These are phyloP conservation scores for Taphrina wiesneri DNA, from an alignment of 1,139 yeast species.

Conservation along the genomic window DNA sequence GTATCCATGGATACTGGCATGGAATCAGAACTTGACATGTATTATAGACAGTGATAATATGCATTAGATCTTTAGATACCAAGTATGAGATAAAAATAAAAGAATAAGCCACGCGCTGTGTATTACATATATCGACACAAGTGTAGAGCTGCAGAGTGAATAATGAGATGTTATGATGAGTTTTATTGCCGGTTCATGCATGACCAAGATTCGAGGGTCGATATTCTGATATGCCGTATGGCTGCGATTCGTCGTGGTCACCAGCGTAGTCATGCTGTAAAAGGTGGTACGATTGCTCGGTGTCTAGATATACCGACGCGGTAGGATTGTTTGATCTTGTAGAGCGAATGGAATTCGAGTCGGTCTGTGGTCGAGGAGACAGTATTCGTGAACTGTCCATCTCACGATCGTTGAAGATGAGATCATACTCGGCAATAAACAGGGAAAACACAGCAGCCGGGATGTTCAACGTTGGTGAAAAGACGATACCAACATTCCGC, in stretches of 20 bases:
- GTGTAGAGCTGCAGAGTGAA: not conserved
- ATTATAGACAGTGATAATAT: not conserved
- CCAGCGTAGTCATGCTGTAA: not conserved
- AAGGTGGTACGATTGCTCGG: conserved; percentile 3
- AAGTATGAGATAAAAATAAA: not conserved
- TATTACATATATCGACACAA: not conserved
- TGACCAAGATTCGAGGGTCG: not conserved
- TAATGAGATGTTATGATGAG: not conserved
- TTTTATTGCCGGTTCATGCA: not conserved
- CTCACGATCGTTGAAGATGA: conserved; percentile 51
- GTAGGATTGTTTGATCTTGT: not conserved
- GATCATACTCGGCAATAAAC: conserved; percentile 63
- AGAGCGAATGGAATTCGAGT: conserved; percentile 6
- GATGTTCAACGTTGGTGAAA: conserved; percentile 78
- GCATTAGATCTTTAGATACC: not conserved
- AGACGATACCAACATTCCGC: conserved; percentile 75
- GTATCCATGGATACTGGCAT: no score
- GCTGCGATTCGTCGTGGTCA: not conserved
- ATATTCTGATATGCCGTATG: conserved; percentile 2
- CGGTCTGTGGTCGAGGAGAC: conserved; percentile 8
- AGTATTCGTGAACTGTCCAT: not conserved
- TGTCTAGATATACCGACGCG: not conserved
- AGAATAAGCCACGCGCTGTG: not conserved
- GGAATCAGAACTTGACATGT: no score
- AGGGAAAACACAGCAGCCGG: conserved; percentile 65